Conservation (phyloP, 805 yeast genomes). For the Barnettozyma siamensis region DNA sequence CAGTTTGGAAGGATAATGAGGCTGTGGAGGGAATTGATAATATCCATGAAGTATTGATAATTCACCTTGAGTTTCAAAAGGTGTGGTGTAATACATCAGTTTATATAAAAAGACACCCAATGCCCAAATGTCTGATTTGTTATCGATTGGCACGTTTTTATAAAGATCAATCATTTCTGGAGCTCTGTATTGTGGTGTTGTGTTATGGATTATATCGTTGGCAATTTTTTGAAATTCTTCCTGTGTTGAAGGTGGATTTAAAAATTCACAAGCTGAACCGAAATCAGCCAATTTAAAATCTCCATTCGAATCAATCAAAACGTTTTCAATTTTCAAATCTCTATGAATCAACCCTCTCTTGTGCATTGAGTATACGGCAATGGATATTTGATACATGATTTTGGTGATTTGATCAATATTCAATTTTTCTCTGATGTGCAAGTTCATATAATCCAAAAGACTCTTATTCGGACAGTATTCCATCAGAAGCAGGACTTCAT, state of each 20-base stretch:
- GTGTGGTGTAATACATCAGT: slow-evolving; percentile 76
- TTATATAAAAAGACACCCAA: slow-evolving; percentile 73
- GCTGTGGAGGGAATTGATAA: slow-evolving; percentile 67
- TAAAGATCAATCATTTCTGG: slow-evolving; percentile 81
- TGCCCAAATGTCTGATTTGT: slow-evolving; percentile 84
- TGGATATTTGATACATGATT: slow-evolving; percentile 76
- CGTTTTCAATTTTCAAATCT: slow-evolving; percentile 93
- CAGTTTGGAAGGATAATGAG: slow-evolving; percentile 64
- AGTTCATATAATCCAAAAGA: slow-evolving; percentile 86
- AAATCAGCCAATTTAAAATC: slow-evolving; percentile 87
- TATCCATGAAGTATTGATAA: slow-evolving; percentile 69
- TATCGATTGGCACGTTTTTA: slow-evolving; percentile 66
- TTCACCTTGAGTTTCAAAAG: slow-evolving; percentile 67
- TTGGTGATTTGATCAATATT: slow-evolving; percentile 70
- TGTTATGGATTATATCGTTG: slow-evolving; percentile 81
- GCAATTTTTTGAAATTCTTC: slow-evolving; percentile 71
- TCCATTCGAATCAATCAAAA: slow-evolving; percentile 64
- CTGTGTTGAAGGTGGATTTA: slow-evolving; percentile 69
- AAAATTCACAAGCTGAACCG: slow-evolving; percentile 74
- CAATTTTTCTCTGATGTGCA: slow-evolving; percentile 71
- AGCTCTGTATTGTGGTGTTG: slow-evolving; percentile 89
- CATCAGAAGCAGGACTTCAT: slow-evolving; percentile 89
- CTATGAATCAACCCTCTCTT: slow-evolving; percentile 68
- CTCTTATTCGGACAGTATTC: slow-evolving; percentile 87
- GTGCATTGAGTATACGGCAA: slow-evolving; percentile 86